Base-by-base conservation (phyloP, 306 rosid genomes). In the Castanea mollissima region DNA sequence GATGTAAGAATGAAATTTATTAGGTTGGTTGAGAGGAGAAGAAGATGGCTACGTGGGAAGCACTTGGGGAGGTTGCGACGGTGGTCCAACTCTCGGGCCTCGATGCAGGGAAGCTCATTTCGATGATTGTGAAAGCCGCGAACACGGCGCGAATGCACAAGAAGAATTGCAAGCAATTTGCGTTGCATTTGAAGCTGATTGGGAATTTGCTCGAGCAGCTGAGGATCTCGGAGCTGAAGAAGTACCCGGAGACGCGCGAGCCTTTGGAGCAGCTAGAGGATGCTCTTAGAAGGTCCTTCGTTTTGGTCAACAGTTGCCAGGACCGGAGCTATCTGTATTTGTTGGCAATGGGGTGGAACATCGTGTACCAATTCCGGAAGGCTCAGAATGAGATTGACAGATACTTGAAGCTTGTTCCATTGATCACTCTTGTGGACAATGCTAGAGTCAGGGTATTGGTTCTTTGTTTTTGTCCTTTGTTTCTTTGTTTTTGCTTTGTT, bases 311-410 rank as follows among this genome's bases (percentile, higher is more conserved):
- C 62, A 96, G 98, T 79, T 96, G 99, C 83, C 96, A 93, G 76
- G 98, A 93, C 64, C 85, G 95, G 51, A 93, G 99, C 79, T 96
- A 90, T 82, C 93, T 96, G 51, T 96, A 96, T 81, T 58, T 96
- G 84, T 83, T 96, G 35, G 99, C 99, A 44, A 96, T 96, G 98
- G 99, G 99, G 1, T 96, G 99, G 98, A 96, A 91, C 87, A 90
- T 96, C 67, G 98, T 96, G 68, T 96, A 96, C 74, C 99, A 96
- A 71, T 96, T 96, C 88, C 82, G 99, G 71, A 90, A 90, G 90
- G 99, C 98, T 16, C 99, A 96, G 90, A 91, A 90, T 74, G 99
- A 96, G 80, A 96, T 96, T 58, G 99, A 96, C 63, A 81, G 97
- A 84, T 96, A 93, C 80, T 78, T 96, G 46, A 86, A 87, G 19